Evolutionary conservation across 768 basidiomycete species (phyloP).

Genomic region (Gloeopeniophorella convolvens): DNA sequence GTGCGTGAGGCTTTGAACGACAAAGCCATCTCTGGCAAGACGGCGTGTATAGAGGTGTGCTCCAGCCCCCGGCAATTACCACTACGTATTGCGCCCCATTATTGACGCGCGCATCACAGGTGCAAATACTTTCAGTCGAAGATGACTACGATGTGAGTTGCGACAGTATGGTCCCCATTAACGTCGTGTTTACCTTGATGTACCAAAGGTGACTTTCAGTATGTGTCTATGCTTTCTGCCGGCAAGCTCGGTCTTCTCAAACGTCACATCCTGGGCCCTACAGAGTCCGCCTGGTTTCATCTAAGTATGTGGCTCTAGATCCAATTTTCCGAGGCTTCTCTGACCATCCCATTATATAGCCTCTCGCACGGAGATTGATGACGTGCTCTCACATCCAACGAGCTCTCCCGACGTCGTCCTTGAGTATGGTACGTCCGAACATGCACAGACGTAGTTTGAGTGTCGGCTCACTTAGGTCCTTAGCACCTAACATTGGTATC

Average conservation of each 20-base stretch:
- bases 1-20: constrained; percentile 5
- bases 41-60: constrained; percentile 3
- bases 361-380: neutral
- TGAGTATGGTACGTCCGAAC: neutral
- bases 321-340: neutral
- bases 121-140: constrained; percentile 6
- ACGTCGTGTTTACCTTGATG: neutral
- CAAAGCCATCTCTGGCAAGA: neutral
- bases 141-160: constrained; percentile 5
- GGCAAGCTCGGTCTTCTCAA: neutral
- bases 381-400: neutral
- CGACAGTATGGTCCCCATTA: neutral
- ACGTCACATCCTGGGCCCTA: neutral
- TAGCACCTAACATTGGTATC: constrained; percentile 9
- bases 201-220: constrained; percentile 5
- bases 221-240: neutral
- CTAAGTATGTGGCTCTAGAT: neutral
- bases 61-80: no score
- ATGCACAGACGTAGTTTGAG: no score
- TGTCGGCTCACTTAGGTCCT: neutral
- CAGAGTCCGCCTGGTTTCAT: constrained; percentile 7
- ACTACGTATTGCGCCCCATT: no score
- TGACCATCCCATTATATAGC: neutral
- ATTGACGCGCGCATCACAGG: neutral
- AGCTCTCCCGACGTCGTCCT: neutral